Base-by-base conservation (phyloP, 306 rosid species). In the Ammopiptanthus mongolicus region DNA sequence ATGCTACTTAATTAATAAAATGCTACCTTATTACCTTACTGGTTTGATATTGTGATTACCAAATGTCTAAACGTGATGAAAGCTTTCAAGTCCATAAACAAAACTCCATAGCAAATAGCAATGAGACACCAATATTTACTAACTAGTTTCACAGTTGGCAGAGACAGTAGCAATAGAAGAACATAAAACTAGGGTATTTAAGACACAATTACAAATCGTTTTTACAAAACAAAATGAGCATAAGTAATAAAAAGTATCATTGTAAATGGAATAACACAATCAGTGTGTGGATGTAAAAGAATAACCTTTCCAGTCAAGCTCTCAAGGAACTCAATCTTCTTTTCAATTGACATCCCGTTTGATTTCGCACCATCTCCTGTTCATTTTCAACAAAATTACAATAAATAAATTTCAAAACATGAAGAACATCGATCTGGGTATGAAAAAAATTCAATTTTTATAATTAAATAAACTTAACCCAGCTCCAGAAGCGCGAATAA, bases 251-350 rank as follows among this genome's bases (percentile, higher is more conserved):
- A 6, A 50, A 39, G 42, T 57, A 29, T 28, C 5, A 9, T 22
- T 25, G n/a, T 6, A 79, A 79, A 71, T 29, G 29, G 9, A 73
- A 33, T n/a, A 57, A 47, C 22, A 61, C 19, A 71, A 62, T 21
- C n/a, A 70, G 4, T 12, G 48, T 7, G 7, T 48, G 46, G 12
- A 9, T 13, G 17, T 5, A 41, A 29, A 82, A 15, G 58, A 71
- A 60, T 23, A 78, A 91, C 97, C 90, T 86, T 81, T 83, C 98
- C 97, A 59, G 87, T 75, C 84, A 93, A 78, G 88, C 87, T 82
- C 82, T 93, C 98, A 42, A 90, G 87, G 62, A 82, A 82, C 58
- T 90, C 98, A 29, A 93, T 89, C 88, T 85, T 93, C 88, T 90
- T 93, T 29, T 93, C 97, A 78, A 93, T 72, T 60, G 98, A 88